A percentile compares a stretch with the other conserved stretches of the same genome.
These are phyloP conservation scores for Pascua sp. DNA, from an alignment of 1,284 basidiomycete species.

Conservation along the genomic window DNA sequence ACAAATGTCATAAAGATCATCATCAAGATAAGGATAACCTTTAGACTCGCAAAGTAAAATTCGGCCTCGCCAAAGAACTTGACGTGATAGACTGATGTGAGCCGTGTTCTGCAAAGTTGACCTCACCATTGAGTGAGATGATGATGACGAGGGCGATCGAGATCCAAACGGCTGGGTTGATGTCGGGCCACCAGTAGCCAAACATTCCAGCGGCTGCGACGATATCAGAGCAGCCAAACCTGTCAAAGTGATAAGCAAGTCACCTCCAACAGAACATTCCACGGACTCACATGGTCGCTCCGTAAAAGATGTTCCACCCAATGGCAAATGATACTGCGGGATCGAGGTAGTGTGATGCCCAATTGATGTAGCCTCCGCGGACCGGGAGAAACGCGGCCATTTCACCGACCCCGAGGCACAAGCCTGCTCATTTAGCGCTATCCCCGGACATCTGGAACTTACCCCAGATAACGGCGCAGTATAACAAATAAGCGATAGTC, in stretches of 20 bases:
- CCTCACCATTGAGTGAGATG: constrained; percentile 18
- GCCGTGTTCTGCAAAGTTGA: too few species aligned
- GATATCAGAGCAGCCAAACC: constrained; percentile 24
- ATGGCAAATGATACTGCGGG: constrained; percentile 6
- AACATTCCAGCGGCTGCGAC: constrained; percentile 23
- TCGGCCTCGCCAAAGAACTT: constrained; percentile 17
- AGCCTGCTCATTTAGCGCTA: too few species aligned
- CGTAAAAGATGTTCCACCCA: constrained; percentile 31
- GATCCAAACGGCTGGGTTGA: constrained; percentile 26
- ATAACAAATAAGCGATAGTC: constrained; percentile 11
- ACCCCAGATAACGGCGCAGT: constrained; percentile 13
- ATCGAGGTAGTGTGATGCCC: constrained; percentile 16
- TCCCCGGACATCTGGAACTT: too few species aligned
- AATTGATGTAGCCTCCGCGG: constrained; percentile 18
- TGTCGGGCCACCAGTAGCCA: constrained; percentile 22
- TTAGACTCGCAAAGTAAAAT: constrained; percentile 18
- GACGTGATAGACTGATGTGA: constrained; percentile 1
- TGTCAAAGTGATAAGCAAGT: too few species aligned
- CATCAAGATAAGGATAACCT: constrained; percentile 11
- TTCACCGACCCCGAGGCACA: constrained; percentile 15
- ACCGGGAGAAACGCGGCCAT: constrained; percentile 19
- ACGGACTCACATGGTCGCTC: constrained; percentile 10
- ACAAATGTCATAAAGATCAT: constrained; percentile 5
- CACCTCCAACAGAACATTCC: too few species aligned
- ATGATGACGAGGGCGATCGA: constrained; percentile 20